Percentiles rank a stretch among this genome's conserved stretches.
Evolutionary conservation across 2,329 filamentous ascomycete species (phyloP).

Genomic region (Thermoascus crustaceus): DNA sequence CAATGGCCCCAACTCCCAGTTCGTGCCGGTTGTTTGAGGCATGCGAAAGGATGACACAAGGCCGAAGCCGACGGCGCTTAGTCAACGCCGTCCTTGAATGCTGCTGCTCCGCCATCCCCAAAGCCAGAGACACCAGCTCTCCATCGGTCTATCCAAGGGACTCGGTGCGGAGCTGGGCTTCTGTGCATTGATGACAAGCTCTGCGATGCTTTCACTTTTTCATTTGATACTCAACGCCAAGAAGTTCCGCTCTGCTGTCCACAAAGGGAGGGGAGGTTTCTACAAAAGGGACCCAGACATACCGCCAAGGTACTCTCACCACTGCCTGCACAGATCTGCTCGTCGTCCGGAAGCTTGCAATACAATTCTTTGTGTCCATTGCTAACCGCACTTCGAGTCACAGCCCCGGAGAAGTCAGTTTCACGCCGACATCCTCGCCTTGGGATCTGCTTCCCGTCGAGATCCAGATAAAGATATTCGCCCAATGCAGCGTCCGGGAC

Average conservation of each 20-base stretch:
- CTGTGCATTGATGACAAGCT: slow-evolving; percentile 17
- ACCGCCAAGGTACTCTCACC: slow-evolving; percentile 14
- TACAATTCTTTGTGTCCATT: slow-evolving; percentile 9
- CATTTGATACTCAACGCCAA: slow-evolving; percentile 24
- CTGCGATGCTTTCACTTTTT: slow-evolving; percentile 28
- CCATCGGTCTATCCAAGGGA: not conserved
- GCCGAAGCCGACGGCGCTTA: not conserved
- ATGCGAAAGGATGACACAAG: too few species aligned
- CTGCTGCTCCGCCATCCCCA: slow-evolving; percentile 2
- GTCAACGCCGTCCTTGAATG: not conserved
- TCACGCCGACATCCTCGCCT: slow-evolving; percentile 22
- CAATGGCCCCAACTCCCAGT: too few species aligned
- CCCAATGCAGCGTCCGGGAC: slow-evolving; percentile 31
- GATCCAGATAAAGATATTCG: slow-evolving; percentile 34
- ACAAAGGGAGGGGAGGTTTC: slow-evolving; percentile 20
- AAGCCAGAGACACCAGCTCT: not conserved
- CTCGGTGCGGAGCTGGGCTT: slow-evolving; percentile 16
- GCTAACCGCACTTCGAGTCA: not conserved
- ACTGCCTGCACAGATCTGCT: slow-evolving; percentile 11
- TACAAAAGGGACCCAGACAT: slow-evolving; percentile 14
- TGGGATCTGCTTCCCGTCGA: slow-evolving; percentile 36
- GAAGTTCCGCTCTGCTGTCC: slow-evolving; percentile 24
- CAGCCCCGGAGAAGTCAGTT: slow-evolving; percentile 17
- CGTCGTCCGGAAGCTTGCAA: not conserved
- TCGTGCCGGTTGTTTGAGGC: too few species aligned